phyloP scores from a whole-genome alignment of 1,284 basidiomycete genomes.

The Hypsizygus ulmarius region DNA sequence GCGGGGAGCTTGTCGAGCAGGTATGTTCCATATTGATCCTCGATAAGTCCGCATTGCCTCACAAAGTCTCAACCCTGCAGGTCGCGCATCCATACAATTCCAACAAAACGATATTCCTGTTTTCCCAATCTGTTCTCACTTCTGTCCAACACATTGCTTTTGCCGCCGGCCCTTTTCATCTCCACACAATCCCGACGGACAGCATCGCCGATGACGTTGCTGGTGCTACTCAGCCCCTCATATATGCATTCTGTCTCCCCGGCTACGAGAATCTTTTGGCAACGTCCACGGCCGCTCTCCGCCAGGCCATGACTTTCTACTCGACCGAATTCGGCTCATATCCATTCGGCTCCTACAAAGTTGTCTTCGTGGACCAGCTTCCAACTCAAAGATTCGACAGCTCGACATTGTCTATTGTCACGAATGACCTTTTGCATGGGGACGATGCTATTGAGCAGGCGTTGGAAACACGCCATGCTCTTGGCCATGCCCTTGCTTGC shows the following conservation, averaged over 20 bases:
- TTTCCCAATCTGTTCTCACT: conserved; percentile 84
- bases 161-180: conserved; percentile 92
- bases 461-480: conserved; percentile 83
- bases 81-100: conserved; percentile 93
- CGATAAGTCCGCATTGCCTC: conserved; percentile 17
- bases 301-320: conserved; percentile 91
- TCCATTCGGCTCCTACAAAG: conserved; percentile 92
- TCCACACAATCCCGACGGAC: conserved; percentile 70
- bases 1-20: conserved; percentile 93
- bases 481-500: conserved; percentile 87
- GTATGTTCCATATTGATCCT: conserved; percentile 39
- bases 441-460: conserved; percentile 93
- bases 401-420: conserved; percentile 81
- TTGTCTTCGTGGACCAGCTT: conserved; percentile 94
- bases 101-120: conserved; percentile 93
- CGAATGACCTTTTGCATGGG: conserved; percentile 84
- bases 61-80: conserved; percentile 39
- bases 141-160: conserved; percentile 96
- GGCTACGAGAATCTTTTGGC: conserved; percentile 75
- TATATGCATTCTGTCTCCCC: conserved; percentile 92
- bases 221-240: conserved; percentile 76
- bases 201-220: conserved; percentile 55
- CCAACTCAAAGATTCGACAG: conserved; percentile 78
- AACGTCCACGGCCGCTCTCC: conserved; percentile 74
- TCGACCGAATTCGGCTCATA: conserved; percentile 94